Conservation (phyloP, 257 asterid genomes). For the Rhazya stricta region DNA sequence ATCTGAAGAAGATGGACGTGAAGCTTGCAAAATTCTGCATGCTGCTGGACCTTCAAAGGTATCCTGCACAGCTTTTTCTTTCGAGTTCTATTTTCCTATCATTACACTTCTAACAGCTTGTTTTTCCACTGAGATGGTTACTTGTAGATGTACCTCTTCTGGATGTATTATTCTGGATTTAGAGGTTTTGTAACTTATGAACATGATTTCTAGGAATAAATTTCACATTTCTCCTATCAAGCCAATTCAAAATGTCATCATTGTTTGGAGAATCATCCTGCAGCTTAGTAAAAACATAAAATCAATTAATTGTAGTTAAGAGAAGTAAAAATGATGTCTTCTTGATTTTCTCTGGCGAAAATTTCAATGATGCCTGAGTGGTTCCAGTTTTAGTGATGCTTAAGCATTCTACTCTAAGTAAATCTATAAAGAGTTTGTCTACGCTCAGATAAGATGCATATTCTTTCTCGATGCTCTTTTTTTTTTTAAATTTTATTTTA, state of each 20-base stretch:
- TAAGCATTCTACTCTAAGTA: background rate
- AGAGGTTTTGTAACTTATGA: no score
- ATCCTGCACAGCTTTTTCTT: slow-evolving; percentile 11
- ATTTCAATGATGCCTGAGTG: background rate
- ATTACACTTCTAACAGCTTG: background rate
- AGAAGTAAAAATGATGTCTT: background rate
- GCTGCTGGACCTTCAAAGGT: slow-evolving; percentile 99
- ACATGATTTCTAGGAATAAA: background rate
- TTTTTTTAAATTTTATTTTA: no score
- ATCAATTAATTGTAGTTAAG: background rate
- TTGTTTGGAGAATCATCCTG: background rate
- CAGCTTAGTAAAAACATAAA: background rate
- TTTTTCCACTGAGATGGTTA: background rate
- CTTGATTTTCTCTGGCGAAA: background rate
- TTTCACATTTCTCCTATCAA: background rate
- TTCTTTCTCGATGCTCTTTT: no score
- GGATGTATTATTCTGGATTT: no score
- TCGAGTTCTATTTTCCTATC: slow-evolving; percentile 8
- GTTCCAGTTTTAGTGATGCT: background rate
- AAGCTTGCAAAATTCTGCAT: slow-evolving; percentile 89
- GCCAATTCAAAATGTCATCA: background rate
- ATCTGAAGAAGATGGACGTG: slow-evolving; percentile 89
- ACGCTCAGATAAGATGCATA: background rate
- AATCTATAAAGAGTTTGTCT: background rate
- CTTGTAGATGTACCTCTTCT: background rate